A percentile compares a stretch with the other conserved stretches of the same genome.
These are phyloP conservation scores for Trichophyton equinum DNA, from an alignment of 2,329 filamentous ascomycete species.

Conservation along the genomic window DNA sequence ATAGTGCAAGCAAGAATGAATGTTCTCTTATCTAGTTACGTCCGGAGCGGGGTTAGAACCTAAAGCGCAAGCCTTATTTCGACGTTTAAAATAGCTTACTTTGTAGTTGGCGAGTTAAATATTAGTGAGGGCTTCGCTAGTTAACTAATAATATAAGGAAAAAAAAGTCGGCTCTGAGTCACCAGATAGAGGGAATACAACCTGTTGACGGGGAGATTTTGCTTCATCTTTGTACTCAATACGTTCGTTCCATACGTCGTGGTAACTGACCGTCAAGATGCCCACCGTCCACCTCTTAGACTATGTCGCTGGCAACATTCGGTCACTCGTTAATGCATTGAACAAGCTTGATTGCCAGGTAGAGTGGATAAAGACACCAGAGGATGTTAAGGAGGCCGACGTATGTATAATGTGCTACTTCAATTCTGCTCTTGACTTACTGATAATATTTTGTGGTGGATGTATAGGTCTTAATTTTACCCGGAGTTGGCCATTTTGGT, in stretches of 20 bases:
- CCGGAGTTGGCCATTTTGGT: constrained; percentile 93
- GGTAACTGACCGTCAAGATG: constrained; percentile 21
- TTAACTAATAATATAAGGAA: background rate
- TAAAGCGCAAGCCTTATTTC: background rate
- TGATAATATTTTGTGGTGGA: background rate
- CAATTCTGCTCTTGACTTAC: background rate
- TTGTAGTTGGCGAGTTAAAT: background rate
- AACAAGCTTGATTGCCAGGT: constrained; percentile 89
- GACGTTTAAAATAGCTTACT: background rate
- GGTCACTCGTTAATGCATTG: constrained; percentile 92
- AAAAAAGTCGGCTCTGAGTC: background rate
- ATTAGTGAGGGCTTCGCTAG: background rate
- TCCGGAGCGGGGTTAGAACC: background rate
- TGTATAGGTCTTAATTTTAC: constrained; percentile 59
- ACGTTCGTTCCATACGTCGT: background rate
- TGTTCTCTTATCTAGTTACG: background rate
- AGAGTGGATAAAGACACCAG: constrained; percentile 77
- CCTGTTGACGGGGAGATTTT: too few relatives aligned
- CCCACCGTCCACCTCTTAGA: constrained; percentile 47
- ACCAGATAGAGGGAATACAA: background rate
- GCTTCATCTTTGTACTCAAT: background rate
- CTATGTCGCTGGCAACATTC: constrained; percentile 93
- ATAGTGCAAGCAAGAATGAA: background rate
- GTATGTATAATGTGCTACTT: constrained; percentile 38
- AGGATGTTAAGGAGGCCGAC: constrained; percentile 73